These are phyloP conservation scores for Breviolum minutum DNA, from an alignment of 73 alveolate genomes.

Conservation along the genomic window DNA sequence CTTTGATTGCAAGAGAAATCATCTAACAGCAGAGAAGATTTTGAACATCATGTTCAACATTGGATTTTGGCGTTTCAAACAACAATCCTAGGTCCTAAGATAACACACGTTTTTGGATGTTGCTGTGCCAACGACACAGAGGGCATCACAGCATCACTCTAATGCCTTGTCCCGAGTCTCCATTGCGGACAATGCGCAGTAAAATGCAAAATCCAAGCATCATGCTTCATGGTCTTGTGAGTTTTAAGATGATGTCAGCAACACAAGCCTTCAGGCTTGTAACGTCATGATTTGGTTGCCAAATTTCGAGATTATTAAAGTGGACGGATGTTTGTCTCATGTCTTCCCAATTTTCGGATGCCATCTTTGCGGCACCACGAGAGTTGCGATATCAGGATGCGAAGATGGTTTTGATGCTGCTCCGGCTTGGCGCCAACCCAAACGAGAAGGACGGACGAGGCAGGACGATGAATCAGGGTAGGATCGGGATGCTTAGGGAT, in stretches of 20 bases:
- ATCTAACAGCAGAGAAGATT: neutral
- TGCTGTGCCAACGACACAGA: neutral
- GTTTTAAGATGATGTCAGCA: no score
- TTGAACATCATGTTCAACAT: neutral
- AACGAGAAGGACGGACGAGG: conserved; percentile 63
- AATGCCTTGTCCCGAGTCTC: no score
- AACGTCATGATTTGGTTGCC: no score
- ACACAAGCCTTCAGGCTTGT: no score
- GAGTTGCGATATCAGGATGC: neutral
- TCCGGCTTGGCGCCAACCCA: conserved; percentile 20
- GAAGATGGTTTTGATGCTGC: conserved; percentile 7
- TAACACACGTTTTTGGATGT: no score
- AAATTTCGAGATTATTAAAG: neutral
- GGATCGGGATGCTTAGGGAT: neutral
- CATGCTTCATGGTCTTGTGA: no score
- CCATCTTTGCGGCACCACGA: no score
- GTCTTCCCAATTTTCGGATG: no score
- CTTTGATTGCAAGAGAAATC: neutral
- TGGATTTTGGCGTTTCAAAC: neutral
- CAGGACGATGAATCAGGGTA: neutral
- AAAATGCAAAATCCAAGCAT: no score
- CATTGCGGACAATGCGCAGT: no score
- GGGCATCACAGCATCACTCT: neutral
- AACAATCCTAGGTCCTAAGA: no score
- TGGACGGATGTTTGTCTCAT: neutral